Percentiles rank a stretch among this genome's conserved stretches.
phyloP scores from a whole-genome alignment of 2,329 filamentous ascomycete genomes.

The Penicillium freii region DNA sequence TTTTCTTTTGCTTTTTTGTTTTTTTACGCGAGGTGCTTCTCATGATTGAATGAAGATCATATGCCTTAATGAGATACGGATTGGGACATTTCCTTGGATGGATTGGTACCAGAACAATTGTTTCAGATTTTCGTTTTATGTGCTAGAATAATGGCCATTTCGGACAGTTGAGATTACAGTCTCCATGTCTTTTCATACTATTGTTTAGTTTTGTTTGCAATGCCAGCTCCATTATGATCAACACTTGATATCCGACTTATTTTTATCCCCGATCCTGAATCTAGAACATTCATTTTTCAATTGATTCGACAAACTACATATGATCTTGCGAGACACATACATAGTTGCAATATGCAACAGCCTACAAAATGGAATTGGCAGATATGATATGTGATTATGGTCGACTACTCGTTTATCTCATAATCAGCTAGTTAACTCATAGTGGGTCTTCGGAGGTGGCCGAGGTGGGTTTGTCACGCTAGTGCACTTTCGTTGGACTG shows the following conservation, averaged over 20 bases:
- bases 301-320: too few species aligned
- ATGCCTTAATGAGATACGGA: conserved; percentile 19
- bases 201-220: not conserved
- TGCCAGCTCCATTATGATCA: not conserved
- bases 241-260: not conserved
- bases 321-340: too few species aligned
- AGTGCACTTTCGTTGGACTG: not conserved
- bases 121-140: not conserved
- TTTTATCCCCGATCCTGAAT: too few species aligned
- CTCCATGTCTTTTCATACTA: not conserved
- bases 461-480: not conserved
- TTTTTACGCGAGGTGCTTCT: conserved; percentile 3
- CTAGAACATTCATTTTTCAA: too few species aligned
- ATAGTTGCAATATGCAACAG: too few species aligned
- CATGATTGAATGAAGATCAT: conserved; percentile 15
- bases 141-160: not conserved
- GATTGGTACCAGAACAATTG: not conserved
- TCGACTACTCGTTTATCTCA: too few species aligned
- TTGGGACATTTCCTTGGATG: not conserved
- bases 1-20: not conserved
- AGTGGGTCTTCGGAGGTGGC: not conserved
- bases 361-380: too few species aligned
- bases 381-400: too few species aligned
- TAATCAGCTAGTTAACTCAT: not conserved
- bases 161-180: not conserved